Evolutionary conservation across 345 rosid genomes (phyloP).

Genomic region (Ceriops decandra): DNA sequence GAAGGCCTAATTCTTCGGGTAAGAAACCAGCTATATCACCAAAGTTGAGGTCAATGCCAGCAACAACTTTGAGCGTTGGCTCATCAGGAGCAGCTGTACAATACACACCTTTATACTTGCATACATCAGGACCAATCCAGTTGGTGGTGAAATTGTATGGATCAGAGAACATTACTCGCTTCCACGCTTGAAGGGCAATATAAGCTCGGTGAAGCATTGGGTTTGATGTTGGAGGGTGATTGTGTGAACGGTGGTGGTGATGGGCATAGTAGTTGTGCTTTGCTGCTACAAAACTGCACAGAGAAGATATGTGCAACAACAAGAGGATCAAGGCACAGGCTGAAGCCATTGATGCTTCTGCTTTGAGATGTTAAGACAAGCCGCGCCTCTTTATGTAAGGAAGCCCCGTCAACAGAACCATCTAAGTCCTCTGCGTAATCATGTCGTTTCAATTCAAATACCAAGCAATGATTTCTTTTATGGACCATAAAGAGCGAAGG

Average conservation of each 20-base stretch:
- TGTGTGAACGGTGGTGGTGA: conserved; percentile 31
- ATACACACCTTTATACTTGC: conserved; percentile 60
- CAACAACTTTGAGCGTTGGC: conserved; percentile 47
- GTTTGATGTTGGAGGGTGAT: conserved; percentile 33
- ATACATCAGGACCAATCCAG: conserved; percentile 75
- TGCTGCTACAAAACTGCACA: conserved; percentile 34
- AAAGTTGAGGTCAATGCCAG: conserved; percentile 69
- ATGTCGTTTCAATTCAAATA: conserved; percentile 27
- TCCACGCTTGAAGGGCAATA: conserved; percentile 71
- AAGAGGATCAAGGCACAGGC: conserved; percentile 25
- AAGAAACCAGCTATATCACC: conserved; percentile 78
- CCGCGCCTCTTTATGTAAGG: conserved; percentile 26
- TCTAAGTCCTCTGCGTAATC: conserved; percentile 38
- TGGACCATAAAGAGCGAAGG: conserved; percentile 16
- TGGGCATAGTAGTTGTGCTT: conserved; percentile 36
- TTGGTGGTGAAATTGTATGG: conserved; percentile 66
- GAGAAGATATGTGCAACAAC: conserved; percentile 25
- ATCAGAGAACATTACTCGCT: conserved; percentile 72
- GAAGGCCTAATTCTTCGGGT: conserved; percentile 71
- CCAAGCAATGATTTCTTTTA: conserved; percentile 19
- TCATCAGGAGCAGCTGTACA: conserved; percentile 57
- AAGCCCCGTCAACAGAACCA: conserved; percentile 12
- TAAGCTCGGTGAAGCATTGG: conserved; percentile 67
- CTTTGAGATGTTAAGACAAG: conserved; percentile 11
- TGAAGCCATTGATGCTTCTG: conserved; percentile 40